These are phyloP conservation scores for Boletus reticulatus DNA, from an alignment of 768 basidiomycete genomes.

Conservation along the genomic window DNA sequence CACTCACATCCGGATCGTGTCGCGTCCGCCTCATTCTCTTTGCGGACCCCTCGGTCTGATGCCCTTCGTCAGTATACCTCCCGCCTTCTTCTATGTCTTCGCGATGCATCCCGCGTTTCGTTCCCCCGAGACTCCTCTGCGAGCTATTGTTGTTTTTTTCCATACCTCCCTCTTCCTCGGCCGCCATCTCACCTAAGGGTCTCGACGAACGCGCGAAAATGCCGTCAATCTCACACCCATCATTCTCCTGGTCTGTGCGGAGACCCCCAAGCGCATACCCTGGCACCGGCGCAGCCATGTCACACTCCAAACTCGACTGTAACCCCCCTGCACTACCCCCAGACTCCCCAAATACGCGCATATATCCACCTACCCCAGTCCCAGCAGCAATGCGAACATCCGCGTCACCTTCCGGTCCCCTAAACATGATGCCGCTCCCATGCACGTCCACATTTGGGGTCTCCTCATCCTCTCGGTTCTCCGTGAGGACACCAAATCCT, in stretches of 20 bases:
- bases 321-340: neutral
- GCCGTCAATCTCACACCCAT: neutral
- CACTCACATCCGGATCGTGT: constrained; percentile 20
- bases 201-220: constrained; percentile 7
- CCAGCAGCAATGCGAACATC: neutral
- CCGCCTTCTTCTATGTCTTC: constrained; percentile 14
- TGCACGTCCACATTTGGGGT: neutral
- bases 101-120: constrained; percentile 12
- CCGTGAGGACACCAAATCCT: constrained; percentile 2
- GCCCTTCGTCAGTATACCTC: constrained; percentile 1
- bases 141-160: constrained; percentile 3
- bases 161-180: constrained; percentile 5
- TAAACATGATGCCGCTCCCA: neutral
- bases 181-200: constrained; percentile 7
- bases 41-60: constrained; percentile 4
- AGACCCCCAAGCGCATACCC: constrained; percentile 10
- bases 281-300: constrained; percentile 20
- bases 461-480: constrained; percentile 3
- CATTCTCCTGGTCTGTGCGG: neutral
- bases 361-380: constrained; percentile 20
- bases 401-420: constrained; percentile 4
- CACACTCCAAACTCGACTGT: constrained; percentile 2
- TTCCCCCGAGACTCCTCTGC: neutral
- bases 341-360: constrained; percentile 17
- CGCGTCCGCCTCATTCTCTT: constrained; percentile 18